These are phyloP conservation scores for Melampsora larici-populina DNA, from an alignment of 1,284 basidiomycete species.

Conservation along the genomic window DNA sequence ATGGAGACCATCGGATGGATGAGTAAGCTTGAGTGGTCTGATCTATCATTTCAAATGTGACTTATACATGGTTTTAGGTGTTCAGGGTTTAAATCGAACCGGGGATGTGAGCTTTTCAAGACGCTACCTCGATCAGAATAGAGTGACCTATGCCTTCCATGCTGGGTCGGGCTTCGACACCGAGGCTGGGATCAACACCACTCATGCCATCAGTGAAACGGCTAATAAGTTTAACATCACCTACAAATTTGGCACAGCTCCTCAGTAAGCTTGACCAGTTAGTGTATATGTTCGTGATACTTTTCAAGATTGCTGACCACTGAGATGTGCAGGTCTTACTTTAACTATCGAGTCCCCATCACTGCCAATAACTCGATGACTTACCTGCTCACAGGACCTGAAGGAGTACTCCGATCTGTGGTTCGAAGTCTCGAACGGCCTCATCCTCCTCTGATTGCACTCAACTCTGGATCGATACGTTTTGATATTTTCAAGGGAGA, in stretches of 20 bases:
- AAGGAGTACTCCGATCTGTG: slow-evolving; percentile 45
- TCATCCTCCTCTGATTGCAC: slow-evolving; percentile 43
- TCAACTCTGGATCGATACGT: slow-evolving; percentile 50
- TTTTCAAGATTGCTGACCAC: slow-evolving; percentile 8
- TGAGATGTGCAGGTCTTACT: slow-evolving; percentile 36
- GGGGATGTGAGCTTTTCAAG: slow-evolving; percentile 63
- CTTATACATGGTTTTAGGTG: slow-evolving; percentile 12
- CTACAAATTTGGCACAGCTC: slow-evolving; percentile 46
- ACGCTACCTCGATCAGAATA: slow-evolving; percentile 71
- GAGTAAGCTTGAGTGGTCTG: slow-evolving; percentile 33
- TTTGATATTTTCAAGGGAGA: slow-evolving; percentile 51
- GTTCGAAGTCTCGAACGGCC: slow-evolving; percentile 43
- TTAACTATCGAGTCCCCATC: slow-evolving; percentile 21
- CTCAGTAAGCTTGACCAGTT: slow-evolving; percentile 42
- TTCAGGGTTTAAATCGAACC: slow-evolving; percentile 44
- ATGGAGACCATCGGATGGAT: slow-evolving; percentile 75
- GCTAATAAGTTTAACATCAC: slow-evolving; percentile 48
- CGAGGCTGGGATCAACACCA: slow-evolving; percentile 41
- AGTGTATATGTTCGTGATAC: neutral
- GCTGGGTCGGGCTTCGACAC: slow-evolving; percentile 47
- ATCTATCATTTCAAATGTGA: neutral
- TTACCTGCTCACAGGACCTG: slow-evolving; percentile 45
- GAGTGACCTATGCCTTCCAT: slow-evolving; percentile 65
- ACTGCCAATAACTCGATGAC: slow-evolving; percentile 45
- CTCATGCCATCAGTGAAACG: slow-evolving; percentile 39